Percentiles rank a stretch among this genome's conserved stretches.
These are phyloP conservation scores for Cetraspora pellucida DNA, from an alignment of 192 early-diverging fungal genomes.

Conservation along the genomic window DNA sequence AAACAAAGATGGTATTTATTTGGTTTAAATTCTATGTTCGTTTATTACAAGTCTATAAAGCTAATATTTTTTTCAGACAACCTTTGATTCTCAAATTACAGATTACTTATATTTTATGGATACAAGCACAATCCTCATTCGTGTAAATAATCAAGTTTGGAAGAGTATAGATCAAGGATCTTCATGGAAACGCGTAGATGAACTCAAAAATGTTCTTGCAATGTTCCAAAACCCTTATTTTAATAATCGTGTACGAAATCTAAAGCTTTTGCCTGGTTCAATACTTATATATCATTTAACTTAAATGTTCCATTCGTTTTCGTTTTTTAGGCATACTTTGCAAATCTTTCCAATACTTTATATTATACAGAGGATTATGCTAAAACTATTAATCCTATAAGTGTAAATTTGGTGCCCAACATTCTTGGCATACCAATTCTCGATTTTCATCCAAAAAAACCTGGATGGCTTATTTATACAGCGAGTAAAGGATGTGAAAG, in stretches of 20 bases:
- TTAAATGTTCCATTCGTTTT: background rate
- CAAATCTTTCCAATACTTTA: slow-evolving; percentile 51
- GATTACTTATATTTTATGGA: slow-evolving; percentile 49
- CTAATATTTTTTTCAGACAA: background rate
- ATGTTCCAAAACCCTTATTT: slow-evolving; percentile 68
- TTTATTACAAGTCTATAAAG: background rate
- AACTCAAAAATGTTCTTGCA: slow-evolving; percentile 43
- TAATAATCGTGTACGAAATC: slow-evolving; percentile 42
- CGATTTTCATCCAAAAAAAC: slow-evolving; percentile 83
- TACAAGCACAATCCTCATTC: slow-evolving; percentile 49
- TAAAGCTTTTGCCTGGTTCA: background rate
- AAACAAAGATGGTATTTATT: background rate
- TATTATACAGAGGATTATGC: slow-evolving; percentile 66
- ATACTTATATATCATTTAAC: background rate
- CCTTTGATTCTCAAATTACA: slow-evolving; percentile 38
- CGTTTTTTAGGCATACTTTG: slow-evolving; percentile 56
- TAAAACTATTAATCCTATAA: slow-evolving; percentile 56
- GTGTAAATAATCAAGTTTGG: slow-evolving; percentile 55
- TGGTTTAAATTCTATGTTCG: no score
- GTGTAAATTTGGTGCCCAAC: slow-evolving; percentile 64
- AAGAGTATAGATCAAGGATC: slow-evolving; percentile 68
- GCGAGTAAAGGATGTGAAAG: slow-evolving; percentile 58
- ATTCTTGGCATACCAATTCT: slow-evolving; percentile 59
- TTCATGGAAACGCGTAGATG: slow-evolving; percentile 51
- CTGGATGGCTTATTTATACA: slow-evolving; percentile 81